These are phyloP conservation scores for Wallacemonas sp. DNA, from an alignment of 208 protist genomes.

Conservation along the genomic window DNA sequence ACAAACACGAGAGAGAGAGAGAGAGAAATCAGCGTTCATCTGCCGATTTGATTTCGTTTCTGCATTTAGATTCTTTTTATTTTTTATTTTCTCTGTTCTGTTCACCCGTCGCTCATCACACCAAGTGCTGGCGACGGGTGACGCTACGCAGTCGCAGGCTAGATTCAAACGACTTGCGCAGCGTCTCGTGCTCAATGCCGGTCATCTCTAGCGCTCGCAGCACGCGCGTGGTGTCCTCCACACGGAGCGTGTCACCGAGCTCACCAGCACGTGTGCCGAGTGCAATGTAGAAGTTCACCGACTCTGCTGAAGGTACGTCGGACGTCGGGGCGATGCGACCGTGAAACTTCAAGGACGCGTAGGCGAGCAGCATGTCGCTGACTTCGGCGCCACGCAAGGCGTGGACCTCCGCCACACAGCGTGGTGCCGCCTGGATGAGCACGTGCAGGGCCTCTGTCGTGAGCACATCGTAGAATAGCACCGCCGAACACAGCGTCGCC, in stretches of 20 bases:
- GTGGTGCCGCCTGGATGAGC: conserved; percentile 48
- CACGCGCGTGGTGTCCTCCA: conserved; percentile 59
- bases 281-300: conserved; percentile 52
- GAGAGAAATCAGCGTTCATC: neutral
- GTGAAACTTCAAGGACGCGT: conserved; percentile 50
- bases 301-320: neutral
- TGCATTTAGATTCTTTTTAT: neutral
- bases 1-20: neutral
- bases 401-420: conserved; percentile 38
- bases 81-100: neutral
- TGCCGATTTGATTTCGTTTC: neutral
- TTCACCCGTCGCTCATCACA: neutral
- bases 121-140: conserved; percentile 20
- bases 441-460: conserved; percentile 42
- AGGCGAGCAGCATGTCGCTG: conserved; percentile 61
- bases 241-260: conserved; percentile 48
- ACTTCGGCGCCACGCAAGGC: conserved; percentile 61
- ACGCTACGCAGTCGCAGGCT: conserved; percentile 60
- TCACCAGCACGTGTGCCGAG: conserved; percentile 57
- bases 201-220: conserved; percentile 59
- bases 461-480: conserved; percentile 70
- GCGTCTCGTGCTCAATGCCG: conserved; percentile 52
- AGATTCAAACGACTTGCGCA: conserved; percentile 62
- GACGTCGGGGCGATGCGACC: conserved; percentile 12
- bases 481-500: conserved; percentile 54